Base-by-base conservation (phyloP, 192 early-diverging fungal genomes). In the Coemansia sp. region DNA sequence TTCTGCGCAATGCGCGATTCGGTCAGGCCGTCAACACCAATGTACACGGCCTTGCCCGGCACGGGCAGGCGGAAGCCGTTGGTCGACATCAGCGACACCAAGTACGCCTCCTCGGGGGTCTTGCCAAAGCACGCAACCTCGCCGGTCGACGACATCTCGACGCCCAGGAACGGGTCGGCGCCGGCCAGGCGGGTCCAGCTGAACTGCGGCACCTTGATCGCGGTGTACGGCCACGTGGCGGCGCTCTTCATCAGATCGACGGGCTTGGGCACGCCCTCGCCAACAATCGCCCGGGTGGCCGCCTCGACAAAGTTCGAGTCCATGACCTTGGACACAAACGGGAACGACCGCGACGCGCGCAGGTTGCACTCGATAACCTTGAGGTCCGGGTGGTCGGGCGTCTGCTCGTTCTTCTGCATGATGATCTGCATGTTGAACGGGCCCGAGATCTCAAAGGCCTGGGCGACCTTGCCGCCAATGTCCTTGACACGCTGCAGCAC, bases 371-470 rank as follows among this genome's bases (percentile, higher is more conserved):
- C 96, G 54, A 98, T 98, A 30, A 97, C 96, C 84, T 96, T 96
- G 47, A 98, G 82, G 47, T 74, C 62, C 0, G 82, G 71, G 42
- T 78, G 78, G 30, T 60, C 60, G 14, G 65, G 9, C 18, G 27
- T 47, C 18, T 24, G 47, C 5, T 70, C 72, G 56, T 62, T 47
- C 28, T 74, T 71, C 62, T 82, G 81, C 64, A 82, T 81, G 67
- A 98, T 97, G 56, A 98, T 82, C 79, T 98, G 96, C 91, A 98
- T 98, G 80, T 98, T 98, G 91, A 89, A 98, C 2, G 96, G 95
- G 9, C 96, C 94, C n/a, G 95, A 95, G 76, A 97, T 94, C 54
- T 89, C 84, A 73, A 98, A 94, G 5, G 91, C 93, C 30, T 81
- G 77, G 18, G 91, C 95, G 18, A 98, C 87, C 79, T 94, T 90